Conservation (phyloP, 345 rosid species). For the Rhizophora mangle region DNA sequence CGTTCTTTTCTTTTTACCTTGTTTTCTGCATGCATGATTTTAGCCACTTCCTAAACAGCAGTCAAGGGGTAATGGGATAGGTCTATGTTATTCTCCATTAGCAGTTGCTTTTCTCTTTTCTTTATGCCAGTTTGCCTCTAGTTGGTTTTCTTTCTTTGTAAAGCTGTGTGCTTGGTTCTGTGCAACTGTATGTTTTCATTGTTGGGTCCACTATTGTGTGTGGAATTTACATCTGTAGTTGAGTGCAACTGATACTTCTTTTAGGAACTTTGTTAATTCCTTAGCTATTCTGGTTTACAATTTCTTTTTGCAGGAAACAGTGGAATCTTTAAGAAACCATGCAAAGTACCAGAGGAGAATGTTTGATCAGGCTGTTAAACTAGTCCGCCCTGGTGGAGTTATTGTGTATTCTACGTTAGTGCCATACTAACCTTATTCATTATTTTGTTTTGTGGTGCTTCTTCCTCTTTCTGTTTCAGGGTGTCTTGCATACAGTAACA, state of each 20-base stretch:
- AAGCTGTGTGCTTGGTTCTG: conserved; percentile 3
- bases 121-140: neutral
- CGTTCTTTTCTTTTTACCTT: neutral
- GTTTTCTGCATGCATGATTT: neutral
- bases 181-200: neutral
- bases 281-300: conserved; percentile 1
- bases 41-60: no score
- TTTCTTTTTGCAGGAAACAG: conserved; percentile 56
- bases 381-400: conserved; percentile 92
- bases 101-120: neutral
- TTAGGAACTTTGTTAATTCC: neutral
- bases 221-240: neutral
- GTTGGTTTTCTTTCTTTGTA: neutral
- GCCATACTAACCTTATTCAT: neutral
- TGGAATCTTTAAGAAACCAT: conserved; percentile 76
- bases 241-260: neutral
- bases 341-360: conserved; percentile 82
- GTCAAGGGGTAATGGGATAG: no score
- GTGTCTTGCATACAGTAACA: neutral
- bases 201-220: neutral
- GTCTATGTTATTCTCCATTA: no score
- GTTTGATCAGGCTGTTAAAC: conserved; percentile 97
- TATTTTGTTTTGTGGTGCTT: neutral
- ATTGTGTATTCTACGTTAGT: conserved; percentile 95
- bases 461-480: neutral